Percentiles rank a stretch among this genome's conserved stretches.
These are phyloP conservation scores for Aspergillus carbonarius DNA, from an alignment of 2,329 filamentous ascomycete genomes.

Conservation along the genomic window DNA sequence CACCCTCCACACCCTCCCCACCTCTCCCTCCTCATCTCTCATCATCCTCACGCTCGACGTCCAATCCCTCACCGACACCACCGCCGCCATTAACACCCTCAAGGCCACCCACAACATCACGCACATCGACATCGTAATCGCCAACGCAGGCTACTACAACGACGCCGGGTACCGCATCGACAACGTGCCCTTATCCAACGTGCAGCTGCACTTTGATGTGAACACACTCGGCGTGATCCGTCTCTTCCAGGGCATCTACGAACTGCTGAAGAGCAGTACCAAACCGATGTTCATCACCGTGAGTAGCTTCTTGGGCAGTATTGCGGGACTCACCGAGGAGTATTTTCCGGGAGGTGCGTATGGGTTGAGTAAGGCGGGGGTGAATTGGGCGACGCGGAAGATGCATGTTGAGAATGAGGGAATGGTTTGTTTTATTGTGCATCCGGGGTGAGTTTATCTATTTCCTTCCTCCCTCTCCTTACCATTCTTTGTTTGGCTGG, in stretches of 20 bases:
- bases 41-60: not conserved
- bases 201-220: slow-evolving; percentile 1
- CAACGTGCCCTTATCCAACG: not conserved
- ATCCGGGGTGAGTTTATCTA: not conserved
- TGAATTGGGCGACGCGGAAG: slow-evolving; percentile 2
- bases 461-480: not conserved
- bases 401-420: slow-evolving; percentile 4
- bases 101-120: not conserved
- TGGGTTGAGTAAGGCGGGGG: not conserved
- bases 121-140: not conserved
- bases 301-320: slow-evolving; percentile 3
- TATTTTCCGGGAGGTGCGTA: not conserved
- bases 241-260: not conserved
- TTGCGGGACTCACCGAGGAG: not conserved
- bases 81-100: not conserved
- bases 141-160: slow-evolving; percentile 4
- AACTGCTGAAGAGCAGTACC: not conserved
- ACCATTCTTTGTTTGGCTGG: no score
- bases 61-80: not conserved
- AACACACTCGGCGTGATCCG: not conserved
- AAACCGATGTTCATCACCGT: not conserved
- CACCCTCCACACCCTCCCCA: not conserved
- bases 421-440: not conserved
- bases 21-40: not conserved
- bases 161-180: not conserved